These are phyloP conservation scores for Aspergillus pseudotamarii DNA, from an alignment of 2,329 filamentous ascomycete genomes.

Conservation along the genomic window DNA sequence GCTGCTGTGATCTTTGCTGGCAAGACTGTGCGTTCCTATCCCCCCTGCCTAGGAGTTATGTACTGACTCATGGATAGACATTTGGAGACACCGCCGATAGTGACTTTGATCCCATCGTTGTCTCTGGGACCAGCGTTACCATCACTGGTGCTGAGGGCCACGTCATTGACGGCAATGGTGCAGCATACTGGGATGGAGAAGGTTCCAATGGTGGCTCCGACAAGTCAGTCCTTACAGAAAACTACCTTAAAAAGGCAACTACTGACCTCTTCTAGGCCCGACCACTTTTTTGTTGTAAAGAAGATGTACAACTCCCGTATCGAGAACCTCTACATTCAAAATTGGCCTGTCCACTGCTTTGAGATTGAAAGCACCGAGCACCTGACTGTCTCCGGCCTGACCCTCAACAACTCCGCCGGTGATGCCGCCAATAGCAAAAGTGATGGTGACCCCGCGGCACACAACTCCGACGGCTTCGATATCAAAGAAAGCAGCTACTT, in stretches of 20 bases:
- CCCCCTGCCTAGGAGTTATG: not conserved
- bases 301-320: constrained; percentile 44
- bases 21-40: constrained; percentile 27
- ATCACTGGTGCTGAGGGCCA: constrained; percentile 41
- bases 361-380: constrained; percentile 37
- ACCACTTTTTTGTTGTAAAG: constrained; percentile 45
- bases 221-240: not conserved
- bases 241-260: not conserved
- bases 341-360: constrained; percentile 47
- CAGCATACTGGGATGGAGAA: constrained; percentile 49
- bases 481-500: constrained; percentile 52
- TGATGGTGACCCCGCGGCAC: not conserved
- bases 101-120: constrained; percentile 42
- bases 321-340: constrained; percentile 43
- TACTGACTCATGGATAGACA: not conserved
- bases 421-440: constrained; percentile 34
- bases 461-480: constrained; percentile 56
- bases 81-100: not conserved
- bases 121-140: constrained; percentile 44
- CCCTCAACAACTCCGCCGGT: constrained; percentile 44
- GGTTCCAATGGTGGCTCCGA: constrained; percentile 48
- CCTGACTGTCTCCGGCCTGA: constrained; percentile 40
- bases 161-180: constrained; percentile 44
- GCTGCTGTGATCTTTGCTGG: constrained; percentile 48
- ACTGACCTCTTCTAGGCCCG: constrained; percentile 18